Percentiles rank a stretch among this genome's conserved stretches.
These are phyloP conservation scores for Thielaviopsis euricoi DNA, from an alignment of 2,329 filamentous ascomycete genomes.

Conservation along the genomic window DNA sequence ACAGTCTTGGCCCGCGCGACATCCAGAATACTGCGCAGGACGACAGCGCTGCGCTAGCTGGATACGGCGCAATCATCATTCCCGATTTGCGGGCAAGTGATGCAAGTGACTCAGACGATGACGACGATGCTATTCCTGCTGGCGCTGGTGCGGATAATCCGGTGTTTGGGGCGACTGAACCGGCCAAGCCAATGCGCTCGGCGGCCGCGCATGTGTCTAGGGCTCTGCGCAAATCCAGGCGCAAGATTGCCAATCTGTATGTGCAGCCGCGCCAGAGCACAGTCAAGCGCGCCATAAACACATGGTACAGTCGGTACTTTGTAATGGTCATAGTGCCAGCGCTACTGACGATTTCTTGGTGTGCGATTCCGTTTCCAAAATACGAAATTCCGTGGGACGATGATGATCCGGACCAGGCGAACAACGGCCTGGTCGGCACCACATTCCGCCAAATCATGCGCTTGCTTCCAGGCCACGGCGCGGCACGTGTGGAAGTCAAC, in stretches of 20 bases:
- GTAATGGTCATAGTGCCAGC: conserved; percentile 46
- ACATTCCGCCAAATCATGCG: neutral
- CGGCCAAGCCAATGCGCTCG: conserved; percentile 11
- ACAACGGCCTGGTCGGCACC: conserved; percentile 12
- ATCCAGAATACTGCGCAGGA: conserved; percentile 14
- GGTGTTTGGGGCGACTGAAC: conserved; percentile 13
- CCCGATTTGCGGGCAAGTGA: conserved; percentile 22
- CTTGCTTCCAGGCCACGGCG: conserved; percentile 41
- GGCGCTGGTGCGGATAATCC: conserved; percentile 7
- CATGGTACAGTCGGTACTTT: conserved; percentile 47
- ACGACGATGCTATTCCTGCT: conserved; percentile 13
- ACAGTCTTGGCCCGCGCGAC: conserved; percentile 17
- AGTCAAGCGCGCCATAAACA: conserved; percentile 40
- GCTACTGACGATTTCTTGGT: conserved; percentile 43
- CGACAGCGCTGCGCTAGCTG: conserved; percentile 39
- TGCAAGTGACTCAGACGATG: conserved; percentile 17
- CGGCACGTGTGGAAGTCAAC: conserved; percentile 46
- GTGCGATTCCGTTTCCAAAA: conserved; percentile 47
- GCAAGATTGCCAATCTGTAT: conserved; percentile 36
- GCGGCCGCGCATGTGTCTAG: conserved; percentile 15
- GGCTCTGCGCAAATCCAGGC: conserved; percentile 15
- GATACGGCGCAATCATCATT: conserved; percentile 37
- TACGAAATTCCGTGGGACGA: conserved; percentile 35
- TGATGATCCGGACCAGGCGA: conserved; percentile 18
- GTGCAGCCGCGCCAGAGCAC: conserved; percentile 41